Evolutionary conservation across 192 early-diverging fungal species (phyloP).

Genomic region (Oehlia diaphana): DNA sequence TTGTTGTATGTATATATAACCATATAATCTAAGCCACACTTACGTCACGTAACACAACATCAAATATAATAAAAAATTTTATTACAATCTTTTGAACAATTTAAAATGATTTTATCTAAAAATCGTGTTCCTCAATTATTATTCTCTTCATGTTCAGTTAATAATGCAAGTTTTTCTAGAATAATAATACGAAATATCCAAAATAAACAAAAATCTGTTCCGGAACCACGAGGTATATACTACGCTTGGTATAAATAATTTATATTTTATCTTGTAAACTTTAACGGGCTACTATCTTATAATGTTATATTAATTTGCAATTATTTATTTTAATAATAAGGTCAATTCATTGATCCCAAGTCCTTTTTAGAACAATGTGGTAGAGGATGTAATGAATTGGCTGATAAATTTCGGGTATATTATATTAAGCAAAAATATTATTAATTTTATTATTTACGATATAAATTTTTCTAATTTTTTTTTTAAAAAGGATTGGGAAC

Average conservation of each 20-base stretch:
- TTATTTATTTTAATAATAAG: neutral
- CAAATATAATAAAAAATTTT: neutral
- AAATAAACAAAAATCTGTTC: constrained; percentile 10
- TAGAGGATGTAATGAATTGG: constrained; percentile 13
- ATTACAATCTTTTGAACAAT: neutral
- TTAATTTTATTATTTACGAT: neutral
- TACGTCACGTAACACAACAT: neutral
- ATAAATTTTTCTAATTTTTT: neutral
- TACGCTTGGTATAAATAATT: too few species aligned
- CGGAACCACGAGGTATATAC: neutral
- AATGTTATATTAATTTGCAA: neutral
- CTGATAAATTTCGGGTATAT: constrained; percentile 26
- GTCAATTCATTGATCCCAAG: neutral
- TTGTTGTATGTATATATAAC: neutral
- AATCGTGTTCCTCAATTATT: neutral
- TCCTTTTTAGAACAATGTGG: constrained; percentile 14
- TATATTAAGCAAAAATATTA: neutral
- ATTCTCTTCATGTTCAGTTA: neutral
- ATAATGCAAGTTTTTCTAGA: neutral
- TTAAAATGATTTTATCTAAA: neutral
- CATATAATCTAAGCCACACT: neutral
- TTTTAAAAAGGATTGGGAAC: constrained; percentile 49
- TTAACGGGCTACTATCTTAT: neutral
- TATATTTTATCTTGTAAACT: neutral
- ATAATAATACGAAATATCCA: neutral